These are phyloP conservation scores for Gautieria morchelliformis DNA, from an alignment of 768 basidiomycete genomes.

Conservation along the genomic window DNA sequence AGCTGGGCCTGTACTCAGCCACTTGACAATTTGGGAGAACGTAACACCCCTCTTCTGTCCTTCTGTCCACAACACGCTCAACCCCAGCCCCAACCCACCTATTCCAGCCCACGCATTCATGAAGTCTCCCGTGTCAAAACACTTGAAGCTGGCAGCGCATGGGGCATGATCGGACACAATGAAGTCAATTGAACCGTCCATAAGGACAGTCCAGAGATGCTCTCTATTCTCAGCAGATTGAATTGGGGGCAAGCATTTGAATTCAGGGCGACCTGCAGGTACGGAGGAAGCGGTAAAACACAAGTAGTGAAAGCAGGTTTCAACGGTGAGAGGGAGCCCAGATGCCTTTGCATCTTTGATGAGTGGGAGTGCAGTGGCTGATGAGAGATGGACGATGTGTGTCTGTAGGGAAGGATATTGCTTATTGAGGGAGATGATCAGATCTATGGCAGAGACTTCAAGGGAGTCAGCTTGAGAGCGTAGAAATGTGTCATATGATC, in stretches of 20 bases:
- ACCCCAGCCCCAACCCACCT: too few species aligned
- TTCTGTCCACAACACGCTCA: constrained; percentile 88
- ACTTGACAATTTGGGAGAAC: too few species aligned
- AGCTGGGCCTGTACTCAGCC: too few species aligned
- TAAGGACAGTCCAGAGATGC: constrained; percentile 69
- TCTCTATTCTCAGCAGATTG: constrained; percentile 65
- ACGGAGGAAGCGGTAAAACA: too few species aligned
- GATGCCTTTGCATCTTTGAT: constrained; percentile 59
- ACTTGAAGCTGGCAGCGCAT: constrained; percentile 75
- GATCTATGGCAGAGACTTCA: constrained; percentile 77
- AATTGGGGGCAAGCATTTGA: constrained; percentile 96
- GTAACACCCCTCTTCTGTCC: constrained; percentile 46
- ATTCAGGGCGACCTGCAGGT: constrained; percentile 72
- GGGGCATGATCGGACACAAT: constrained; percentile 97
- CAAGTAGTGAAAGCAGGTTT: too few species aligned
- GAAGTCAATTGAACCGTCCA: constrained; percentile 78
- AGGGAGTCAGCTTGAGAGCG: constrained; percentile 79
- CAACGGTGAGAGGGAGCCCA: constrained; percentile 62
- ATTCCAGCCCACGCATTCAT: constrained; percentile 96
- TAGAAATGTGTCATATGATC: constrained; percentile 73
- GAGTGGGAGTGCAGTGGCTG: constrained; percentile 67
- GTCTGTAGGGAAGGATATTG: constrained; percentile 61
- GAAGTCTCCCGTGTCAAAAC: constrained; percentile 62
- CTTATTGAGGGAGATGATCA: constrained; percentile 59
- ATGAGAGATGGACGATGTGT: constrained; percentile 94